Base-by-base conservation (phyloP, 139 green algal genomes). In the Coccomyxa sp. region DNA sequence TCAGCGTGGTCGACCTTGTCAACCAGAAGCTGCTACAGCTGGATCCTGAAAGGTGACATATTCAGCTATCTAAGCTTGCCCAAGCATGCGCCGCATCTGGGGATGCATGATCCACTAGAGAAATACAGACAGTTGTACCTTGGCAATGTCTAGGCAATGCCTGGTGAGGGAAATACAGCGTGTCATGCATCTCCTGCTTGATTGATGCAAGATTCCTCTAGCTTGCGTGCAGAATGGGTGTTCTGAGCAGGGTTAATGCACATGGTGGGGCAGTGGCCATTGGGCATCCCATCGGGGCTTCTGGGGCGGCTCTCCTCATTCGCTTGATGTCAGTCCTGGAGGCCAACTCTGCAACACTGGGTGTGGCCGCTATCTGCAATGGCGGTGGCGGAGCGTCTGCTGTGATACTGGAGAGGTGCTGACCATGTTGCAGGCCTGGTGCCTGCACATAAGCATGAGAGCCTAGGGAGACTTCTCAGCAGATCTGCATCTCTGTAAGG, bases 301-400 rank as follows among this genome's bases (percentile, higher is more conserved):
- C 79, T 58, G 94, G 94, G n/a, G 91, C 91, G 0, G 87, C 92
- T 55, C 87, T 98, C 1, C 74, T 98, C 6, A 90, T 98, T 31
- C 92, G 91, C 29, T 87, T 98, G 74, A 80, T 97, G 31, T 92
- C 88, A 73, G 91, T 94, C 79, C 83, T 98, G 82, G 79, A 76
- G 35, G 64, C 68, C 73, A 68, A 85, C 85, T 7, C 86, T 86
- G 87, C 77, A 3, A 72, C 83, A 0, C 39, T 88, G 18, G 94
- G 95, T 38, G 84, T 90, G 34, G 91, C 92, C 0, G 86, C 88
- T 31, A 95, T 98, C 22, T 98, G 95, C 87, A 98, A 98, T 78
- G 95, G 95, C 6, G 94, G 94, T 22, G 94, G 94, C 24, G 94
- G 94, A 24, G 94, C 94, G 0, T 92, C 88, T 6, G 91, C 93